phyloP scores from a whole-genome alignment of 2,329 filamentous ascomycete species.

The Penicillium glabrum region DNA sequence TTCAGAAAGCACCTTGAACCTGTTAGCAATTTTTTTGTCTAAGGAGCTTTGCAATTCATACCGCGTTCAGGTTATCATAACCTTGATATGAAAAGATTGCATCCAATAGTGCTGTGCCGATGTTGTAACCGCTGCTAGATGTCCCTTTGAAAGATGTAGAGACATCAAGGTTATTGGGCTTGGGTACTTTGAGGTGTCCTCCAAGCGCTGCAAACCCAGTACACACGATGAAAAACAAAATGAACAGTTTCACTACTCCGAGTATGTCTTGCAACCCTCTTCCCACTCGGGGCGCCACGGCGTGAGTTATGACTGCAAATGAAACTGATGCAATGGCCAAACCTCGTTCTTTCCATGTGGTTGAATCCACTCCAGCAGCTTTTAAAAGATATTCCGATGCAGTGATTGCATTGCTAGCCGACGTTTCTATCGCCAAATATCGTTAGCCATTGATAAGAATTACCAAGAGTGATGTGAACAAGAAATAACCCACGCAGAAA shows the following conservation, averaged over 20 bases:
- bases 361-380: conserved; percentile 20
- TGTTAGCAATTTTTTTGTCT: background rate
- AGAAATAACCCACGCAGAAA: conserved; percentile 30
- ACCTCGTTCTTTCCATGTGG: conserved; percentile 27
- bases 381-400: conserved; percentile 24
- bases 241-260: conserved; percentile 47
- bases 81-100: conserved; percentile 49
- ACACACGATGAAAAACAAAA: conserved; percentile 44
- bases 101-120: conserved; percentile 34
- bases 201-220: conserved; percentile 42
- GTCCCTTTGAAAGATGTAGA: conserved; percentile 19
- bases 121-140: conserved; percentile 20
- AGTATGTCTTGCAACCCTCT: conserved; percentile 47
- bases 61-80: conserved; percentile 18
- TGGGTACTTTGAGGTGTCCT: conserved; percentile 37
- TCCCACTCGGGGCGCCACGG: conserved; percentile 40
- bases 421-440: conserved; percentile 1
- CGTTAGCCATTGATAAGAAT: background rate
- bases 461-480: background rate
- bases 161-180: conserved; percentile 43
- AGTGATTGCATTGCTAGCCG: conserved; percentile 27
- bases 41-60: background rate
- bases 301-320: conserved; percentile 45
- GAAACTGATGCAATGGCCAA: conserved; percentile 27
- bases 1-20: conserved; percentile 48